Base-by-base conservation (phyloP, 2,329 filamentous ascomycete genomes). In the Paraphoma chrysanthemicola region DNA sequence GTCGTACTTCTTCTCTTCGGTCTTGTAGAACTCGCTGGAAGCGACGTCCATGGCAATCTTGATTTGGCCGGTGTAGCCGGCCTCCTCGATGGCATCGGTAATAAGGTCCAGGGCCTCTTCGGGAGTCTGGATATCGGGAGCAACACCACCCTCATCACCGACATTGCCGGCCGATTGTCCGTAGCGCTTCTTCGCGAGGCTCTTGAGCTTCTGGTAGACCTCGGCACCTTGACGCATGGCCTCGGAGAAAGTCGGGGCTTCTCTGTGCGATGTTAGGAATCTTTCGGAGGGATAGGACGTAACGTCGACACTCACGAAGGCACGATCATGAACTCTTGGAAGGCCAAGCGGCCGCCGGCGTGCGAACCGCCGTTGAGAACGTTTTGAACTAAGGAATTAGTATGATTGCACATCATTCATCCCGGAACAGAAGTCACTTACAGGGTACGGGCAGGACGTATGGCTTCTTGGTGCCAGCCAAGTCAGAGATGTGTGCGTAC, bases 41-140 rank as follows among this genome's bases (percentile, higher is more conserved):
- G 95, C 95, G 78, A 98, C 94, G 77, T 99, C 95, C 93, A 99
- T 96, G 79, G 95, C 95, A 74, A 99, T 99, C 81, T 96, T 92
- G 80, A 99, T 89, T 86, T 95, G 85, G 81, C 94, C 95, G 57
- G 90, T 93, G 86, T 99, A 98, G 69, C 95, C 95, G 67, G 94
- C 91, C 83, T 93, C 83, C 83, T 97, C 92, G 68, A 99, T 99
- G 77, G 95, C 90, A 48, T 93, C 91, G 67, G 89, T 90, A 83
- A 99, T 98, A 76, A 99, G 90, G 80, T 96, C 91, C 62, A 99
- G 91, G 69, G 96, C 95, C 86, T 99, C 95, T 79, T 96, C 91
- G 64, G 95, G 86, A 70, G 92, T 96, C 86, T 97, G 92, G 78
- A 99, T 98, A 88, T 98, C 93, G 71, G 95, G 95, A 71, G 95